phyloP scores from a whole-genome alignment of 1,284 basidiomycete genomes.

The Irpex sp. region DNA sequence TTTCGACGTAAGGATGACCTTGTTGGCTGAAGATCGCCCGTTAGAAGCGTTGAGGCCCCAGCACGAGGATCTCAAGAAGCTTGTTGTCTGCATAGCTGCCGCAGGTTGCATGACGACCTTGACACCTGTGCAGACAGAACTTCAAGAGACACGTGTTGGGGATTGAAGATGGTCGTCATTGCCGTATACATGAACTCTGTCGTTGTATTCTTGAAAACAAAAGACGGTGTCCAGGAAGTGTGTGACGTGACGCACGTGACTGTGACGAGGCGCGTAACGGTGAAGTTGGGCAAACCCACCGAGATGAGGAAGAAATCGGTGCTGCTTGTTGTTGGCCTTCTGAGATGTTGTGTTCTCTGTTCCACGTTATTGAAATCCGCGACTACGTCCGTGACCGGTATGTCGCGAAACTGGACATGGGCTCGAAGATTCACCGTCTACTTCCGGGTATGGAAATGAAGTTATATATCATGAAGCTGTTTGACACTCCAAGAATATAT shows the following conservation, averaged over 20 bases:
- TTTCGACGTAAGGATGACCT: neutral
- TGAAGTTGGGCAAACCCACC: too few relatives aligned
- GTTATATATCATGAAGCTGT: too few relatives aligned
- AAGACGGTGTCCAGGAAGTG: neutral
- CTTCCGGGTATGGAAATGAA: too few relatives aligned
- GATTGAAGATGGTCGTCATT: neutral
- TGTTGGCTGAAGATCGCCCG: neutral
- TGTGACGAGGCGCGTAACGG: constrained; percentile 4
- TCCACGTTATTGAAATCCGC: too few relatives aligned
- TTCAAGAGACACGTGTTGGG: neutral
- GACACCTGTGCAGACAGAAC: neutral
- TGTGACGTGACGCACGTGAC: constrained; percentile 7
- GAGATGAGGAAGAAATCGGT: too few relatives aligned
- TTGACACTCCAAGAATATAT: too few relatives aligned
- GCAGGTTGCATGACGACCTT: neutral
- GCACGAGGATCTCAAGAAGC: constrained; percentile 1
- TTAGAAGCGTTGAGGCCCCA: neutral
- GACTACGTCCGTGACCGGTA: too few relatives aligned
- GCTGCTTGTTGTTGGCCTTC: too few relatives aligned
- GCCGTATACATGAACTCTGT: neutral
- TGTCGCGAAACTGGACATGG: too few relatives aligned
- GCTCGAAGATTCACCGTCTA: too few relatives aligned
- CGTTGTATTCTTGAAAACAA: constrained; percentile 2
- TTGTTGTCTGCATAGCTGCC: neutral
- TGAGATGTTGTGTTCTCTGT: too few relatives aligned